Evolutionary conservation across 352 stramenopile species (phyloP), one percentile per base, ranked within the genome.

Genomic region (Globisporangium apiculatum): DNA sequence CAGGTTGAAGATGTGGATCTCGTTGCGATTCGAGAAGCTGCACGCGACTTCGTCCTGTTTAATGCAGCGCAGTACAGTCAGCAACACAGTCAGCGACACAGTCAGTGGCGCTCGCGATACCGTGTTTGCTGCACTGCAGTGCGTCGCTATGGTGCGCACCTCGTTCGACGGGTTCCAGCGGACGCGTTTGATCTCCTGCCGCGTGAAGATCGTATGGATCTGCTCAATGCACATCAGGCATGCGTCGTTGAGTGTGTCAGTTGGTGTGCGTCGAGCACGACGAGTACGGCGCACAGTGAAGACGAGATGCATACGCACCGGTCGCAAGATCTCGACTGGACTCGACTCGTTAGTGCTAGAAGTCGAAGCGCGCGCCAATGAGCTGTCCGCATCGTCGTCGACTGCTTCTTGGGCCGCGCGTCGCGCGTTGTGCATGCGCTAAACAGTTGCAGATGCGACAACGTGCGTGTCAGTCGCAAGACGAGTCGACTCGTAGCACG

Each of bases 181-280:
- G 62, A 93, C 86, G 41, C 78, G 69, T 57, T 84, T 77, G 17
- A 93, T 68, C 60, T 90, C 80, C 53, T 76, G 79, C 2, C 68
- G 60, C 12, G 79, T 87, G 51, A 78, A 83, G 38, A 93, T 89
- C 4, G 78, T 83, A 60, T 93, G 83, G 15, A 92, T 83, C 80
- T 89, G 55, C 17, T 18, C 24, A 2, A 56, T 45, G 6, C 31
- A 52, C 18, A 45, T 45, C 24, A 31, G 24, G 24, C 24, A 31
- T 3, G 3, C 24, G 24, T 3, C 24, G 24, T 31, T 31, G 24
- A 5, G 14, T 10, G 15, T 36, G 9, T 18, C 35, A 14, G 42
- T 47, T 31, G 24, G 24, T 31, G 24, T 31, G 24, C 24, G 24
- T 31, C 24, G 24, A 31, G 24, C 24, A 31, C 24, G 24, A 31